phyloP scores from a whole-genome alignment of 306 rosid species.

The Hippophae rhamnoides region DNA sequence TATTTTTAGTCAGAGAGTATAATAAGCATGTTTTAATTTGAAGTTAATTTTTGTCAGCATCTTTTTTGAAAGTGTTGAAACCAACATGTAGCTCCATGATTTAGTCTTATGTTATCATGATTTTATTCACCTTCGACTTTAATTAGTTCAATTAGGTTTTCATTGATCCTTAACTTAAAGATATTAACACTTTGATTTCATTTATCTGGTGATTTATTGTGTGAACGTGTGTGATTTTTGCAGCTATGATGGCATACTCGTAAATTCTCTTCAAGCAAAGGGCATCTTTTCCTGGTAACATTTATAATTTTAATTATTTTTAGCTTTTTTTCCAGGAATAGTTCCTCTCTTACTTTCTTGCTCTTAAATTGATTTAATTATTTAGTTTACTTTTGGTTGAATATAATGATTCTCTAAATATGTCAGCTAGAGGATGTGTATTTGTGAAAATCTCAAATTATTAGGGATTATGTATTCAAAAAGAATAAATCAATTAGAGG shows the following conservation, averaged over 20 bases:
- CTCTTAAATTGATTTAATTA: background rate
- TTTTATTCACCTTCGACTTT: background rate
- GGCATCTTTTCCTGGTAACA: slow-evolving; percentile 81
- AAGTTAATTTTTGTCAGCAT: too few species aligned
- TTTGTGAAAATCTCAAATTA: too few species aligned
- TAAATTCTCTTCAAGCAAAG: slow-evolving; percentile 68
- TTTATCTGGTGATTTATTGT: slow-evolving; percentile 13
- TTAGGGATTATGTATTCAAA: too few species aligned
- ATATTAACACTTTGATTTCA: too few species aligned
- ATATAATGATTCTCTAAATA: background rate
- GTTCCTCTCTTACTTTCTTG: background rate
- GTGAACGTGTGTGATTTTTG: slow-evolving; percentile 20
- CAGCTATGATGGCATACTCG: slow-evolving; percentile 82
- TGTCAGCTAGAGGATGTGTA: too few species aligned
- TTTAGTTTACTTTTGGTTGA: background rate
- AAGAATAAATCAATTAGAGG: too few species aligned
- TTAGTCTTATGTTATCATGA: background rate
- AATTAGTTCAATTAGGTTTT: background rate
- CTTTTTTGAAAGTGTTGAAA: background rate
- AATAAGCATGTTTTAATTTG: too few species aligned
- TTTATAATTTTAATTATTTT: slow-evolving; percentile 10
- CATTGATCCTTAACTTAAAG: too few species aligned
- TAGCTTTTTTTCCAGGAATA: too few species aligned
- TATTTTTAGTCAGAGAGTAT: too few species aligned
- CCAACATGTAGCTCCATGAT: too few species aligned